A percentile compares a stretch with the other conserved stretches of the same genome.
These are phyloP conservation scores for Colletotrichum brevisporum DNA, from an alignment of 2,329 filamentous ascomycete genomes.

Conservation along the genomic window DNA sequence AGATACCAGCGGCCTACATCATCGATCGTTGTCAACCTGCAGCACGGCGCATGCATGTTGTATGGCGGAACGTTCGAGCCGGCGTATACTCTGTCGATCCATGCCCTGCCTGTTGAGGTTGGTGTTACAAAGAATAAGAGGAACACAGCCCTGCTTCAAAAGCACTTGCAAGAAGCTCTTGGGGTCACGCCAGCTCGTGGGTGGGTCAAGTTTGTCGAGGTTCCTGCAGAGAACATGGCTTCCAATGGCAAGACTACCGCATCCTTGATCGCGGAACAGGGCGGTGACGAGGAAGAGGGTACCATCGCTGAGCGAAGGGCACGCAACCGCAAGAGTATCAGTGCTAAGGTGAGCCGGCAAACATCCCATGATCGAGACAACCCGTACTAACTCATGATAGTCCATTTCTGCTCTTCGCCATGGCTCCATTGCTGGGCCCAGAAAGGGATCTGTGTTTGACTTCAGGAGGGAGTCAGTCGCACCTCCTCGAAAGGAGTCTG, in stretches of 20 bases:
- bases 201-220: constrained; percentile 78
- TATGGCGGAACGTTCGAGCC: constrained; percentile 83
- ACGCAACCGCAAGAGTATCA: constrained; percentile 51
- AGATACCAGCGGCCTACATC: constrained; percentile 82
- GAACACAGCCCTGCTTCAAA: constrained; percentile 83
- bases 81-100: constrained; percentile 83
- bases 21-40: constrained; percentile 81
- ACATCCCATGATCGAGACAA: neutral
- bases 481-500: constrained; percentile 19
- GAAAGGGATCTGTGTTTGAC: constrained; percentile 37
- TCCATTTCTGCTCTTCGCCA: constrained; percentile 32
- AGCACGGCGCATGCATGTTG: constrained; percentile 81
- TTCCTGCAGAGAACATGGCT: constrained; percentile 80
- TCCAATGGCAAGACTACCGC: constrained; percentile 78
- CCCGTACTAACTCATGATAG: constrained; percentile 8
- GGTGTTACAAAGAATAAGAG: constrained; percentile 84
- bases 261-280: constrained; percentile 75
- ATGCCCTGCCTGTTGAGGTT: constrained; percentile 77
- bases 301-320: constrained; percentile 37
- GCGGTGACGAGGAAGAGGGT: constrained; percentile 44
- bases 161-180: constrained; percentile 79
- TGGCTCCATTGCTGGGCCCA: constrained; percentile 31
- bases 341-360: constrained; percentile 50
- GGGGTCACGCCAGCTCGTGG: constrained; percentile 77
- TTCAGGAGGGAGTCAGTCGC: constrained; percentile 28